Percentiles rank a stretch among this genome's conserved stretches.
Conservation (phyloP, 805 yeast genomes). For the Cyberlindnera euphorbiiphila region DNA sequence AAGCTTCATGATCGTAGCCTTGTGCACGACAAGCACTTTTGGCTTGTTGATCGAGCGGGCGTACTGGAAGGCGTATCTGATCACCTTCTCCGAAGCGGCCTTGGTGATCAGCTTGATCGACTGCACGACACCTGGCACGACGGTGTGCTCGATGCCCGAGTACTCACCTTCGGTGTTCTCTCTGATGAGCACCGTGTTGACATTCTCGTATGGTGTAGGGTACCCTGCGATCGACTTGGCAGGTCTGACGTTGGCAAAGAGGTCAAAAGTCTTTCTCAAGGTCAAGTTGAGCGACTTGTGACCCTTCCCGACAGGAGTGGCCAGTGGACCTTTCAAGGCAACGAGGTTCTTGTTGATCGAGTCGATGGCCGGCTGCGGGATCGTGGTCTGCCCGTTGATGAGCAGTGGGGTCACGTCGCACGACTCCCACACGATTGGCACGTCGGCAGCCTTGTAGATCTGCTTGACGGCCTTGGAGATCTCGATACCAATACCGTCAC, state of each 20-base stretch:
- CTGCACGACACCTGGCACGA: constrained; percentile 98
- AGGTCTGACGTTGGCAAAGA: constrained; percentile 97
- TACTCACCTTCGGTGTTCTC: constrained; percentile 46
- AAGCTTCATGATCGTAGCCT: constrained; percentile 96
- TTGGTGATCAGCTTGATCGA: constrained; percentile 95
- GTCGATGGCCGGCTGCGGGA: constrained; percentile 88
- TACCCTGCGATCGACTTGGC: constrained; percentile 91
- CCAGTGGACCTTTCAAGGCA: constrained; percentile 97
- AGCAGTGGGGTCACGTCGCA: constrained; percentile 94
- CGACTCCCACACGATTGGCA: constrained; percentile 95
- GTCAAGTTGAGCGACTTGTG: constrained; percentile 97
- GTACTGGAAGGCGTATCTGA: constrained; percentile 95
- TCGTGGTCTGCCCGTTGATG: constrained; percentile 87
- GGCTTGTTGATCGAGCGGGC: constrained; percentile 85
- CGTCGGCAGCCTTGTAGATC: constrained; percentile 89
- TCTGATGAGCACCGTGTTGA: constrained; percentile 93
- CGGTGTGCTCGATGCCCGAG: constrained; percentile 97
- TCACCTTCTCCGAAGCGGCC: constrained; percentile 94
- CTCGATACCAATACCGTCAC: constrained; percentile 97
- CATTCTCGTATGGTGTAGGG: constrained; percentile 77
- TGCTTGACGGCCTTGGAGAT: constrained; percentile 92
- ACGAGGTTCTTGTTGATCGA: constrained; percentile 90
- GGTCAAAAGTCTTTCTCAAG: constrained; percentile 91
- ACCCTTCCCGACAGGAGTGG: constrained; percentile 98
- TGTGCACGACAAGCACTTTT: constrained; percentile 92